A percentile compares a stretch with the other conserved stretches of the same genome.
Conservation (phyloP, 225 moss, liverwort and hornwort genomes). For the Straminergon stramineum region DNA sequence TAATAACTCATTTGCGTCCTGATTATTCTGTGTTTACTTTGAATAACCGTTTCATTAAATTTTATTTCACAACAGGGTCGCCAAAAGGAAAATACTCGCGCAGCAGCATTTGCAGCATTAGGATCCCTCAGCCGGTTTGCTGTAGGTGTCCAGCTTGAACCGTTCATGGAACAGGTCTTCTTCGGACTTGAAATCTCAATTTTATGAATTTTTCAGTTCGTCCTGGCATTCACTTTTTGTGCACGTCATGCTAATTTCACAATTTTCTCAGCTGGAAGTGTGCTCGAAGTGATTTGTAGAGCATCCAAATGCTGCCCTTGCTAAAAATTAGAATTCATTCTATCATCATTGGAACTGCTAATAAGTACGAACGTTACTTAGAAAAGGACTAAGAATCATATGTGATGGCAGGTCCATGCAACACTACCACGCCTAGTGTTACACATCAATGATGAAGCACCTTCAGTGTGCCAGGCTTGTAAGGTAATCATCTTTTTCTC, state of each 20-base stretch:
- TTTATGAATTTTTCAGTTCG: background rate
- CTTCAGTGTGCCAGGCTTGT: slow-evolving; percentile 84
- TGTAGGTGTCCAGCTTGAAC: slow-evolving; percentile 66
- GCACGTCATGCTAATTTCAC: background rate
- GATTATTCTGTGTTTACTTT: background rate
- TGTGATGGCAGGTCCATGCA: slow-evolving; percentile 60
- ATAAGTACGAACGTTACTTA: background rate
- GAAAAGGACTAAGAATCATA: background rate
- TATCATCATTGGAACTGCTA: background rate
- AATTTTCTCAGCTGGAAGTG: background rate
- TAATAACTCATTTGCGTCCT: background rate
- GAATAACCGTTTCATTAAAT: background rate
- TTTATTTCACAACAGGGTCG: slow-evolving; percentile 42
- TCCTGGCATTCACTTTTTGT: background rate
- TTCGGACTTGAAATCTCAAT: background rate
- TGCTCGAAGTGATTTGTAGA: background rate
- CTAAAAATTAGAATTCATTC: background rate
- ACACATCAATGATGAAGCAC: slow-evolving; percentile 93
- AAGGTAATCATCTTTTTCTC: slow-evolving; percentile 40
- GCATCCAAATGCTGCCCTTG: background rate
- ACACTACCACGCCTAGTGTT: slow-evolving; percentile 80
- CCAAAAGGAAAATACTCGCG: slow-evolving; percentile 80
- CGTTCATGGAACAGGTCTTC: slow-evolving; percentile 91
- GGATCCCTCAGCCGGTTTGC: slow-evolving; percentile 87
- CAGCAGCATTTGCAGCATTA: slow-evolving; percentile 93